Conservation (phyloP, 169 alveolate species). For the Blepharisma undulans region DNA sequence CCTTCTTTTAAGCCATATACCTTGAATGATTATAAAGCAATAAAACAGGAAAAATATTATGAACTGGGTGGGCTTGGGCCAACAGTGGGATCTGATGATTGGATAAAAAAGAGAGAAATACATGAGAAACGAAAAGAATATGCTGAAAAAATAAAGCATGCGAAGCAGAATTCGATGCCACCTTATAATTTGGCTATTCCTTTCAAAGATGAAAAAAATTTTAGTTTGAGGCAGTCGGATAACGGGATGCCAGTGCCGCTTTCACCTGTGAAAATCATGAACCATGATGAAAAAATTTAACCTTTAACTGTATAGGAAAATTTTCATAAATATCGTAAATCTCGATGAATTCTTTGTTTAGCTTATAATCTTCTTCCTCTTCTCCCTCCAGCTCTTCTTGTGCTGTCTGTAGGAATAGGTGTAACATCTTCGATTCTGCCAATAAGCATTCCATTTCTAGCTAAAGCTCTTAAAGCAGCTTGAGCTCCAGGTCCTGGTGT, state of each 20-base stretch:
- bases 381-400: slow-evolving; percentile 99
- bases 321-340: no score
- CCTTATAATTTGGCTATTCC: no score
- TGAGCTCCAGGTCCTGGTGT: slow-evolving; percentile 99
- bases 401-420: slow-evolving; percentile 99
- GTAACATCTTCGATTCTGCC: slow-evolving; percentile 99
- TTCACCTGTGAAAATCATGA: no score
- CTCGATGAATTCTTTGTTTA: neutral
- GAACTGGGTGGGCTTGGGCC: slow-evolving; percentile 59
- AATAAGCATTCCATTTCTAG: slow-evolving; percentile 98
- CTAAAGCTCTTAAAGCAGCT: slow-evolving; percentile 99
- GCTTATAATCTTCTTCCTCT: slow-evolving; percentile 98
- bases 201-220: no score
- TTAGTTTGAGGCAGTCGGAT: no score
- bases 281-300: no score
- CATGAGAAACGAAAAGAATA: neutral
- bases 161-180: neutral
- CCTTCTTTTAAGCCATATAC: slow-evolving; percentile 29
- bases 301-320: no score
- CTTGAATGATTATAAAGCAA: neutral
- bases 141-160: neutral
- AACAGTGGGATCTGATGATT: slow-evolving; percentile 47
- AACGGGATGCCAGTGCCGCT: no score
- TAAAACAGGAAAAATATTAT: slow-evolving; percentile 39
- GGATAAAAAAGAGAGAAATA: slow-evolving; percentile 24